These are phyloP conservation scores for Mycena leptocephala DNA, from an alignment of 768 basidiomycete species.

Conservation along the genomic window DNA sequence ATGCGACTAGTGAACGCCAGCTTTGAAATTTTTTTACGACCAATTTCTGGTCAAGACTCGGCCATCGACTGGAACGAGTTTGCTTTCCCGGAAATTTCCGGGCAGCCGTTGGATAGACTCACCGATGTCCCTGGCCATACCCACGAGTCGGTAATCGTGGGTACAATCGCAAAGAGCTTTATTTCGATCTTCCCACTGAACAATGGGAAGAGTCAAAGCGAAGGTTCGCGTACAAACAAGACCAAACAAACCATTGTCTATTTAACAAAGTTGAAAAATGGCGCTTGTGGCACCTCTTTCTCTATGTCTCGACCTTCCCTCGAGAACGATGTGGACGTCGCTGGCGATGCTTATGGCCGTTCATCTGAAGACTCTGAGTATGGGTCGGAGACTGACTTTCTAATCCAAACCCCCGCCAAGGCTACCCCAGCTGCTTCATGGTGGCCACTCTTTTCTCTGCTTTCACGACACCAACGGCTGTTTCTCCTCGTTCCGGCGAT, in stretches of 20 bases:
- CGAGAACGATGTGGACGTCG: constrained; percentile 23
- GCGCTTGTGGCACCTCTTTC: neutral
- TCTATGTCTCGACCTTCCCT: constrained; percentile 16
- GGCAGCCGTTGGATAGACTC: no score
- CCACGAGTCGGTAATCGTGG: constrained; percentile 1
- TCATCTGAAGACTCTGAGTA: neutral
- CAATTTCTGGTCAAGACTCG: no score
- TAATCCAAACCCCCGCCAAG: constrained; percentile 6
- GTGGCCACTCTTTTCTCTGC: constrained; percentile 73
- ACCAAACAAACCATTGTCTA: constrained; percentile 1
- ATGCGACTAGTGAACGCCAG: no score
- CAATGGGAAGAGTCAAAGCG: constrained; percentile 16
- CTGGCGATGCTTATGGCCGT: constrained; percentile 23
- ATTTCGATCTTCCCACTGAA: neutral
- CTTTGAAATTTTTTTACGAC: no score
- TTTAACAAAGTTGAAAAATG: neutral
- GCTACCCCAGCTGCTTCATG: constrained; percentile 62
- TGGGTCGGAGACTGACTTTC: constrained; percentile 25
- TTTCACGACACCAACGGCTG: constrained; percentile 71
- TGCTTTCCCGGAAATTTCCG: no score
- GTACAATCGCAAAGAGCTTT: neutral
- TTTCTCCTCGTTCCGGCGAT: constrained; percentile 77
- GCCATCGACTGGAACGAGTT: no score
- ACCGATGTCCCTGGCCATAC: no score
- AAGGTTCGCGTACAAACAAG: neutral